These are phyloP conservation scores for Leccinum subfulvum DNA, from an alignment of 1,284 basidiomycete genomes.

Conservation along the genomic window DNA sequence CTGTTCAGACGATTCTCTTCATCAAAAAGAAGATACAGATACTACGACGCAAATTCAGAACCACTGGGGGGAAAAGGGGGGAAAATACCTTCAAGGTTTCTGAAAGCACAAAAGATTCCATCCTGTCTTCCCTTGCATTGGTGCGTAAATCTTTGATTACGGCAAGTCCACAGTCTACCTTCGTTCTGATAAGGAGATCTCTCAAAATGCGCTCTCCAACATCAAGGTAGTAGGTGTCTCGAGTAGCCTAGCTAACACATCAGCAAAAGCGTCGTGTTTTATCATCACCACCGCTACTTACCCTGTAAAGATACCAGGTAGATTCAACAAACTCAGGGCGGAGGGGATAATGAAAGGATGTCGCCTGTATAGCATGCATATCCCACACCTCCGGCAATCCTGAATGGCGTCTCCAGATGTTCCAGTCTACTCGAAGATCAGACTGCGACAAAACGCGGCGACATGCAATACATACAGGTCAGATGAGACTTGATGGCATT, in stretches of 20 bases:
- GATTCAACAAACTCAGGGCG: slow-evolving; percentile 92
- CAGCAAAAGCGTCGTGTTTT: not conserved
- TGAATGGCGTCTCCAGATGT: slow-evolving; percentile 81
- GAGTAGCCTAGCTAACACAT: slow-evolving; percentile 69
- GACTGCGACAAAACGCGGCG: not conserved
- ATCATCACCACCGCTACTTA: slow-evolving; percentile 37
- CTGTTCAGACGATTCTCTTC: slow-evolving; percentile 73
- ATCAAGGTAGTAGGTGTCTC: slow-evolving; percentile 87
- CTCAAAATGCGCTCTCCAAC: slow-evolving; percentile 81
- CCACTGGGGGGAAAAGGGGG: not conserved
- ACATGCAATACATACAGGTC: slow-evolving; percentile 54
- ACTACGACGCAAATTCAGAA: slow-evolving; percentile 46
- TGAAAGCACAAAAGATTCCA: slow-evolving; percentile 91
- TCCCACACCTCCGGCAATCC: slow-evolving; percentile 91
- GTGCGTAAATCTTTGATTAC: slow-evolving; percentile 78
- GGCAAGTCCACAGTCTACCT: slow-evolving; percentile 83
- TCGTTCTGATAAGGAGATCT: slow-evolving; percentile 73
- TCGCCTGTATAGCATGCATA: slow-evolving; percentile 69
- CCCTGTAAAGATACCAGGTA: slow-evolving; percentile 91
- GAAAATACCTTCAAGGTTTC: slow-evolving; percentile 79
- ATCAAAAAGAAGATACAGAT: slow-evolving; percentile 89
- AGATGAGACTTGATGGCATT: slow-evolving; percentile 86
- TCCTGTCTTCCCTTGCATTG: slow-evolving; percentile 82
- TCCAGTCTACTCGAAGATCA: slow-evolving; percentile 63
- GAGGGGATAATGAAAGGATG: slow-evolving; percentile 81